Conservation (phyloP, 768 basidiomycete species). For the Lactarius sanguifluus region DNA sequence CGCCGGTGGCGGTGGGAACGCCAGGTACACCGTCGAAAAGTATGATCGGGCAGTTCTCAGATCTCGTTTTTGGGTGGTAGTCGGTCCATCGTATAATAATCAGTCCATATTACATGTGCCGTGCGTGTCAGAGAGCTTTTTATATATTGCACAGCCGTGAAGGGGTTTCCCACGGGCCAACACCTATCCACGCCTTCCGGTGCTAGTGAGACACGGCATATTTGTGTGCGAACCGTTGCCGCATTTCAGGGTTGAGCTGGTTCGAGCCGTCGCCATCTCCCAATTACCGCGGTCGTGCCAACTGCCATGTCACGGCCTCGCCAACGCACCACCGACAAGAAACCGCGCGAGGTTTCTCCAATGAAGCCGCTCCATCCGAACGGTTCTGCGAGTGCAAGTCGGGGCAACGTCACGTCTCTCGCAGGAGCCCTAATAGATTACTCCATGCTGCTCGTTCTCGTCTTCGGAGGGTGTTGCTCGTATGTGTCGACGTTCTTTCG, state of each 20-base stretch:
- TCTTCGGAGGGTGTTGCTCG: slow-evolving; percentile 86
- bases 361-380: background rate
- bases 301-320: slow-evolving; percentile 22
- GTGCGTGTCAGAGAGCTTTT: background rate
- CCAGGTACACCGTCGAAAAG: slow-evolving; percentile 50
- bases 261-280: background rate
- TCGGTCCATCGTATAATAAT: background rate
- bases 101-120: background rate
- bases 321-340: slow-evolving; percentile 12
- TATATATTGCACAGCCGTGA: background rate
- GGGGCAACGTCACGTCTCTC: slow-evolving; percentile 6
- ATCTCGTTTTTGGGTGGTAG: slow-evolving; percentile 53
- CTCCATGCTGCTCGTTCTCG: slow-evolving; percentile 51
- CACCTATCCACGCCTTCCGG: background rate
- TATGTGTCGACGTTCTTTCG: slow-evolving; percentile 39
- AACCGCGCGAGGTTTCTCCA: background rate
- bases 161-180: background rate
- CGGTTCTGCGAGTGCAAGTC: background rate
- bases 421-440: slow-evolving; percentile 39
- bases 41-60: slow-evolving; percentile 70
- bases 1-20: slow-evolving; percentile 26
- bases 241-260: background rate
- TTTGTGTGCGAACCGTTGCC: background rate
- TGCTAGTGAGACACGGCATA: background rate
- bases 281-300: background rate